Evolutionary conservation across 257 asterid genomes (phyloP).

Genomic region (Solanum bukasovii): DNA sequence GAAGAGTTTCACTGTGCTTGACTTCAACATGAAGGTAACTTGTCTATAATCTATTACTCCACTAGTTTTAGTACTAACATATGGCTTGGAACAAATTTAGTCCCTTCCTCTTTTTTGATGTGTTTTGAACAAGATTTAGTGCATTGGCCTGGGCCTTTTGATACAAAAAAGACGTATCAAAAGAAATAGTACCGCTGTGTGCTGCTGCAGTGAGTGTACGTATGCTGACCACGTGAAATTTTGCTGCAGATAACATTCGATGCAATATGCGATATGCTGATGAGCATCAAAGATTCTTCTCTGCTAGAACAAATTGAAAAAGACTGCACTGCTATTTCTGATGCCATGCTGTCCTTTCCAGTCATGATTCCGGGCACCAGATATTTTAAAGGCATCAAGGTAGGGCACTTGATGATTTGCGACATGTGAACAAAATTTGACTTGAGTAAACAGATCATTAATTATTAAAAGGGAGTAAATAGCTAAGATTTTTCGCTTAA

Average conservation of each 20-base stretch:
- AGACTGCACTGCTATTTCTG: slow-evolving; percentile 28
- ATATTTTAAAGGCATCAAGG: slow-evolving; percentile 52
- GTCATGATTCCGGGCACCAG: slow-evolving; percentile 49
- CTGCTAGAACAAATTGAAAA: slow-evolving; percentile 25
- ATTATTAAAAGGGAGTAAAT: not conserved
- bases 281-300: slow-evolving; percentile 33
- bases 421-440: not conserved
- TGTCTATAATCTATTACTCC: not conserved
- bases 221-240: not conserved
- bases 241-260: slow-evolving; percentile 40
- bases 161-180: not conserved
- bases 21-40: slow-evolving; percentile 45
- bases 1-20: slow-evolving; percentile 34
- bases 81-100: not conserved
- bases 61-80: not conserved
- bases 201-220: not conserved
- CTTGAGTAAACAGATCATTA: not conserved
- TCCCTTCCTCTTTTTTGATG: not conserved
- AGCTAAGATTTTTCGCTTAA: not conserved
- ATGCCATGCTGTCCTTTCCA: slow-evolving; percentile 45
- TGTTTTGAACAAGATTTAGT: not conserved
- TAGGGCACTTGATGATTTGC: not conserved
- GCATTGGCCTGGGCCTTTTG: not conserved
- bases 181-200: not conserved
- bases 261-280: slow-evolving; percentile 40